phyloP scores from a whole-genome alignment of 306 rosid genomes.

The Luffa aegyptiaca region DNA sequence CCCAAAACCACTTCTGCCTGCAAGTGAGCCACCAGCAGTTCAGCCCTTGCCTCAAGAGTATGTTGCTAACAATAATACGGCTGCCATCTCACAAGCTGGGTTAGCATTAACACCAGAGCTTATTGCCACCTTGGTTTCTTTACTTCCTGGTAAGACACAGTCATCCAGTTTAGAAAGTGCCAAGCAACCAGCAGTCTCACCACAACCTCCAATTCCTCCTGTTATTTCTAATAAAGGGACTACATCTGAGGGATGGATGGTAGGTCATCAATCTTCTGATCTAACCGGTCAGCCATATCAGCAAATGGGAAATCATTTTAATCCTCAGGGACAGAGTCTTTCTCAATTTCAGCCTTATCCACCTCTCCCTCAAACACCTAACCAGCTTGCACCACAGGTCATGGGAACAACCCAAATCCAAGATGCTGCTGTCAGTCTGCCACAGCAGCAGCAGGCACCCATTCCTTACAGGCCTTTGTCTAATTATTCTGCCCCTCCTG shows the following conservation, averaged over 20 bases:
- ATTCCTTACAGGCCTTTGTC: conserved; percentile 46
- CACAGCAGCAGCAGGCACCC: conserved; percentile 37
- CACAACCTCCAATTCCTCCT: conserved; percentile 47
- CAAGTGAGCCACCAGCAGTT: conserved; percentile 38
- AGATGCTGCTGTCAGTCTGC: conserved; percentile 36
- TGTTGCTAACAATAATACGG: conserved; percentile 30
- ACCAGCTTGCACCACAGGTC: conserved; percentile 39
- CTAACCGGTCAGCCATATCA: conserved; percentile 47
- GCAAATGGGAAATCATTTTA: conserved; percentile 49
- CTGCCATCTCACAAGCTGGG: conserved; percentile 63
- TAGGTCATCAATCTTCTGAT: conserved; percentile 57
- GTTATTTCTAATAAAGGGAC: conserved; percentile 31
- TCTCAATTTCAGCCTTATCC: conserved; percentile 70
- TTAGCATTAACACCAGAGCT: conserved; percentile 85
- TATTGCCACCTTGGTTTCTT: conserved; percentile 73
- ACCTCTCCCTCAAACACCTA: conserved; percentile 34
- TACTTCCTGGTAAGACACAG: conserved; percentile 63
- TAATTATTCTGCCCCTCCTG: conserved; percentile 37
- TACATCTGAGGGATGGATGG: conserved; percentile 70
- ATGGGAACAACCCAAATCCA: conserved; percentile 49
- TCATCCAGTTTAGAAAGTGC: conserved; percentile 44
- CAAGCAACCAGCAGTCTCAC: conserved; percentile 39
- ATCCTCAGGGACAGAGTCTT: conserved; percentile 29
- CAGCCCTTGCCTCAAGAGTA: conserved; percentile 49
- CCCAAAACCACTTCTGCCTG: conserved; percentile 35